Conservation (phyloP, 805 yeast genomes). For the Dipodascus albidus region DNA sequence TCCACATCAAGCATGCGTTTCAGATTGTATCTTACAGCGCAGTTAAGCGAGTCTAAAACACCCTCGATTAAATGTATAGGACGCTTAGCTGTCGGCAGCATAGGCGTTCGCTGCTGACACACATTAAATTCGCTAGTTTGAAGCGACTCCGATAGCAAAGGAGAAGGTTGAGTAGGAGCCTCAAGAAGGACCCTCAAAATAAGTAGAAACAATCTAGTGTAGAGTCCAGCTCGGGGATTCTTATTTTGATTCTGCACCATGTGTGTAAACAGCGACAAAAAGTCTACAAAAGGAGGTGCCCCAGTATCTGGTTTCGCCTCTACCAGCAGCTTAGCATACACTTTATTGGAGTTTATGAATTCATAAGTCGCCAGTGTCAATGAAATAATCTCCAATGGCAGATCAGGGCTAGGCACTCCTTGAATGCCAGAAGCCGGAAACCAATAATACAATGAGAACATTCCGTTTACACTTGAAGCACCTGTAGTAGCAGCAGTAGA, state of each 20-base stretch:
- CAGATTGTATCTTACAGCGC: constrained; percentile 24
- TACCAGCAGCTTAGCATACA: constrained; percentile 22
- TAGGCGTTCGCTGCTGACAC: too few species aligned
- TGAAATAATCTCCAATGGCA: constrained; percentile 14
- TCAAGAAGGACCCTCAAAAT: constrained; percentile 24
- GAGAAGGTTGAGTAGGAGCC: constrained; percentile 12
- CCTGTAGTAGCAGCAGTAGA: neutral
- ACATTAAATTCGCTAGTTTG: neutral
- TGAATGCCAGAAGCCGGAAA: neutral
- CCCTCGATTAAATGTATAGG: too few species aligned
- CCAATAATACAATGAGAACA: neutral
- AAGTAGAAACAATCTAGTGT: constrained; percentile 23
- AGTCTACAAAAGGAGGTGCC: constrained; percentile 18
- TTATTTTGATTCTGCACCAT: constrained; percentile 21
- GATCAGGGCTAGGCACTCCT: neutral
- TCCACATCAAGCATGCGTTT: constrained; percentile 19
- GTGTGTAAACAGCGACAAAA: constrained; percentile 22
- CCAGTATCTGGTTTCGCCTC: constrained; percentile 13
- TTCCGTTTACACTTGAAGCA: too few species aligned
- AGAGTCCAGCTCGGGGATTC: constrained; percentile 16
- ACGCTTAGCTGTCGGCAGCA: too few species aligned
- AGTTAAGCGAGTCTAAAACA: constrained; percentile 23
- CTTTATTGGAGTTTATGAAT: constrained; percentile 26
- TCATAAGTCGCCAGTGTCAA: constrained; percentile 22
- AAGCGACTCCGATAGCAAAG: neutral